Evolutionary conservation across 352 stramenopile genomes (phyloP).

Genomic region (Pythium plurisporium): DNA sequence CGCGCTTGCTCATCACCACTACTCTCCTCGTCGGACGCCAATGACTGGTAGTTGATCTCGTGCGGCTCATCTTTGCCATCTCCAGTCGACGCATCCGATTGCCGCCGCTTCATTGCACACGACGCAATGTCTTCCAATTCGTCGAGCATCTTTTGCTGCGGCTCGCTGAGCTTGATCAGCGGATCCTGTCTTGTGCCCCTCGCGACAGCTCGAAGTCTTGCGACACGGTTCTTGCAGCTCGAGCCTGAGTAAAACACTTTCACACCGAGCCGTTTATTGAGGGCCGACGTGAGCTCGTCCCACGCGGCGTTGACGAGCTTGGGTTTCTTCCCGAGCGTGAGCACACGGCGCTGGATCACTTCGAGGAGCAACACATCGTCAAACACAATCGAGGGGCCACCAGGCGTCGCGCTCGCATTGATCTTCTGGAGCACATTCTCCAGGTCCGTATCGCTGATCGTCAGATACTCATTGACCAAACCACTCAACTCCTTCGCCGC

Average conservation of each 20-base stretch:
- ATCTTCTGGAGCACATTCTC: not conserved
- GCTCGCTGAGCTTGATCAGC: not conserved
- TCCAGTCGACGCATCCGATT: not conserved
- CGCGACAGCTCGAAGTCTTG: slow-evolving; percentile 1
- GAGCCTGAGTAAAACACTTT: slow-evolving; percentile 6
- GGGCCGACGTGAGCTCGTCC: not conserved
- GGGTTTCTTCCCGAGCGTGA: not conserved
- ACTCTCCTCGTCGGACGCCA: slow-evolving; percentile 2
- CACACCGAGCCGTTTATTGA: not conserved
- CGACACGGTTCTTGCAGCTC: slow-evolving; percentile 6
- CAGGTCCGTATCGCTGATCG: not conserved
- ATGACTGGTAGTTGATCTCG: not conserved
- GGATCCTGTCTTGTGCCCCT: slow-evolving; percentile 1
- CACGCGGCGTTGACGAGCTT: not conserved
- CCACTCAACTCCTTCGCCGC: not conserved
- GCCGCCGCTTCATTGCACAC: not conserved
- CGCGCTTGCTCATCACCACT: not conserved
- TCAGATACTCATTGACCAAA: slow-evolving; percentile 1
- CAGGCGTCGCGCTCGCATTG: not conserved
- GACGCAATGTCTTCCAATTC: not conserved
- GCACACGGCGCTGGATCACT: not conserved
- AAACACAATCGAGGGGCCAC: not conserved
- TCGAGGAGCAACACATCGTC: slow-evolving; percentile 7
- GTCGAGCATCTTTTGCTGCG: not conserved
- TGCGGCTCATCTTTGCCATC: not conserved